Base-by-base conservation (phyloP, 305 asterid genomes). In the Rubia occidens region DNA sequence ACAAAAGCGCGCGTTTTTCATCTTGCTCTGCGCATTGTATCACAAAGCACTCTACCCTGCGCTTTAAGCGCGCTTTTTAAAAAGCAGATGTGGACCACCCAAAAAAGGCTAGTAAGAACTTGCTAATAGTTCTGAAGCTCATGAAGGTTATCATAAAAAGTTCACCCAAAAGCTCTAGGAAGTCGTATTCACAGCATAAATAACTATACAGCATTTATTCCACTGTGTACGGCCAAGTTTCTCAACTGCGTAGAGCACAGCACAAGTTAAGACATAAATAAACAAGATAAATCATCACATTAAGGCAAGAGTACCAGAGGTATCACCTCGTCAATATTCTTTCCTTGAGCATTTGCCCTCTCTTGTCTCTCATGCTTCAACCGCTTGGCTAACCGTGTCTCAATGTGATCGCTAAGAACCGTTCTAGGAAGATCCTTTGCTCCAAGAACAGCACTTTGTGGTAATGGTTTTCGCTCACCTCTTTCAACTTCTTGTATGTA, bases 391-490 rank as follows among this genome's bases (percentile, higher is more conserved):
- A 94, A 78, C 45, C 97, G 86, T 72, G 80, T 83, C 85, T 94
- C 98, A 80, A 93, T 86, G 78, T 87, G 96, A 84, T 90, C 97
- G 11, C 98, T 94, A 71, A 94, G 88, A 77, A 83, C 80, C 49
- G 97, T 90, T 84, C 88, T 82, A 53, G 98, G 97, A 68, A 90
- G 85, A 79, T 90, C 98, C 82, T 87, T 84, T 70, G 95, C 97
- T 80, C 96, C 98, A 74, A 94, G 97, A 81, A 94, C 98, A 83
- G 96, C 95, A 82, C 89, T 90, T 69, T 87, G 95, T 0, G 92
- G 93, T 68, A 89, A 82, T 56, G 96, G 97, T 62, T 62, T 76
- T 21, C 97, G 95, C 75, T 90, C 96, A 69, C 97, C 98, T 73
- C 82, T 82, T 79, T 94, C 98, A 80, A 90, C 85, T 84, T 93